These are phyloP conservation scores for Moesziomyces sp. DNA, from an alignment of 1,284 basidiomycete species.

Conservation along the genomic window DNA sequence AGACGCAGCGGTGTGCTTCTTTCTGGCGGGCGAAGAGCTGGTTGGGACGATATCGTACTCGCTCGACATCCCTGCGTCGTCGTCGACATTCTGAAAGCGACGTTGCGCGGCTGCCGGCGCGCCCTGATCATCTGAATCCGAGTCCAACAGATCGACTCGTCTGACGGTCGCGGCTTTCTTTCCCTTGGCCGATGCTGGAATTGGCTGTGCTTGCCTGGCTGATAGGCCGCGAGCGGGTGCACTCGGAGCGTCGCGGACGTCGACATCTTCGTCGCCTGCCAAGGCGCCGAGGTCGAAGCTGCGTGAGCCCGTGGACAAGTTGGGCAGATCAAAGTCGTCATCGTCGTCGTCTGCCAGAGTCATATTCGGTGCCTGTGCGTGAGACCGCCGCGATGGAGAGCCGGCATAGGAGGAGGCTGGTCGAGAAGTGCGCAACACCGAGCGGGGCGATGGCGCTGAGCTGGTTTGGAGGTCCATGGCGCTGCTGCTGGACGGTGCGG, in stretches of 20 bases:
- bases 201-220: conserved; percentile 15
- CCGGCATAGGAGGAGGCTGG: conserved; percentile 35
- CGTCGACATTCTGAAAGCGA: not conserved
- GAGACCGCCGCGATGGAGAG: conserved; percentile 16
- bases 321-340: conserved; percentile 30
- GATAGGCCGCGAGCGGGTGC: conserved; percentile 20
- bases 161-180: conserved; percentile 2
- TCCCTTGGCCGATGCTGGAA: conserved; percentile 13
- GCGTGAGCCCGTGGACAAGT: conserved; percentile 47
- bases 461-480: conserved; percentile 54
- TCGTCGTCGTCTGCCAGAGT: conserved; percentile 63
- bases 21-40: conserved; percentile 6
- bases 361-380: conserved; percentile 18
- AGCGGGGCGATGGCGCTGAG: conserved; percentile 43
- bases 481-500: conserved; percentile 36
- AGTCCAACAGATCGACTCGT: conserved; percentile 24
- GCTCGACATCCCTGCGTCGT: conserved; percentile 9
- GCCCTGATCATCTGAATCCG: conserved; percentile 27
- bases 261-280: conserved; percentile 57
- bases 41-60: conserved; percentile 18
- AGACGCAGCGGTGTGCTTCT: not conserved
- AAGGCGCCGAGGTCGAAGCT: conserved; percentile 53
- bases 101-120: too few relatives aligned
- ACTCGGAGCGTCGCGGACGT: conserved; percentile 18
- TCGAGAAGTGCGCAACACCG: conserved; percentile 22